Evolutionary conservation across 768 basidiomycete species (phyloP).

Genomic region (Pisolithus marmoratus): DNA sequence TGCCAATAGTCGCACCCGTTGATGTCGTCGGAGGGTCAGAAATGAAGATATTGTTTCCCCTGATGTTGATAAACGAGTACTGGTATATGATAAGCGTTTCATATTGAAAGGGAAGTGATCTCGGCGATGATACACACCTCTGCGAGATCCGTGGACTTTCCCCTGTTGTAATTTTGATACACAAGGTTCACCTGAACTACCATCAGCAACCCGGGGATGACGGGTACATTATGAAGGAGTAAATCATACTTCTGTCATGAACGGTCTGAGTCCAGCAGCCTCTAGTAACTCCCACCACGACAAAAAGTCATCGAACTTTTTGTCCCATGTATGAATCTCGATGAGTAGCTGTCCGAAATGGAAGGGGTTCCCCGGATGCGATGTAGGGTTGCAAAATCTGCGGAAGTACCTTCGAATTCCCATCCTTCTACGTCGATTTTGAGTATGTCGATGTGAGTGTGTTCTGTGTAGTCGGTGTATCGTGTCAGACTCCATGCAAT

Average conservation of each 20-base stretch:
- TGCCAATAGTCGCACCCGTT: constrained; percentile 4
- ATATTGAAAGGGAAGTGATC: not conserved
- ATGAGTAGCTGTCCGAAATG: constrained; percentile 44
- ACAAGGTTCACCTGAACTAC: constrained; percentile 46
- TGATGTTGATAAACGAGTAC: constrained; percentile 53
- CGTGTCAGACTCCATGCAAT: not conserved
- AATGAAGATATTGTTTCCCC: constrained; percentile 45
- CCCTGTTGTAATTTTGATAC: constrained; percentile 51
- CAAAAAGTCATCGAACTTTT: constrained; percentile 32
- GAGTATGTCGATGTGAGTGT: constrained; percentile 35
- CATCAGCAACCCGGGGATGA: constrained; percentile 1
- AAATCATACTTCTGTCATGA: constrained; percentile 35
- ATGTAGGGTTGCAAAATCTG: constrained; percentile 35
- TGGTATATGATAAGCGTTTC: constrained; percentile 14
- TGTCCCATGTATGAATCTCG: constrained; percentile 38
- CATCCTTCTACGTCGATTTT: constrained; percentile 46
- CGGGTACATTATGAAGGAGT: not conserved
- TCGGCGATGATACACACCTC: constrained; percentile 32
- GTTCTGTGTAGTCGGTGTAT: constrained; percentile 16
- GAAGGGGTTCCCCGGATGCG: constrained; percentile 32
- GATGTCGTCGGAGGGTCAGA: constrained; percentile 13
- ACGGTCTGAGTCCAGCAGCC: constrained; percentile 40
- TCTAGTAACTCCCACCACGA: constrained; percentile 45
- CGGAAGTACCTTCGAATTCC: constrained; percentile 40
- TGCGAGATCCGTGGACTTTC: constrained; percentile 39